These are phyloP conservation scores for Cryptococcus amylolentus DNA, from an alignment of 1,284 basidiomycete genomes.

Conservation along the genomic window DNA sequence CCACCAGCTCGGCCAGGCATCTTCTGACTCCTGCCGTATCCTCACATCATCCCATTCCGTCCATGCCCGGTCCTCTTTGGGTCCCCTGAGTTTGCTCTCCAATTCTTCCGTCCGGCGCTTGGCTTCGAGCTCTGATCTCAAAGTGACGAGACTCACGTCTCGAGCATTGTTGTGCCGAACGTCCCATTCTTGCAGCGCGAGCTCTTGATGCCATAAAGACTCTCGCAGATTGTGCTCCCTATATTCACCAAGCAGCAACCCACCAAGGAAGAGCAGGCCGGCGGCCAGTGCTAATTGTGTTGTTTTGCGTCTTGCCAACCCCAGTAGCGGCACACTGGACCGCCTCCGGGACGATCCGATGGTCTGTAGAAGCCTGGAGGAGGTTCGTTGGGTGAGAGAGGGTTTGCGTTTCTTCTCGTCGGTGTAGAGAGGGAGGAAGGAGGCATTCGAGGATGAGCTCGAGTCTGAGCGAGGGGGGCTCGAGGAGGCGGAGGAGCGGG, in stretches of 20 bases:
- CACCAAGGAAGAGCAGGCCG: conserved; percentile 6
- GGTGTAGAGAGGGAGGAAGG: neutral
- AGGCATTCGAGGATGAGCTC: neutral
- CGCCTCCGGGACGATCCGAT: conserved; percentile 2
- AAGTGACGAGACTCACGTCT: conserved; percentile 5
- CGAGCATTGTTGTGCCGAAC: conserved; percentile 2
- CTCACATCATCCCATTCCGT: conserved; percentile 13
- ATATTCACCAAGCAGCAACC: conserved; percentile 8
- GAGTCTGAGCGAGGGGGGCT: neutral
- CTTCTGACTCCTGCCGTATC: conserved; percentile 10
- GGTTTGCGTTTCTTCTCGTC: neutral
- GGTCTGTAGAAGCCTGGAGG: neutral
- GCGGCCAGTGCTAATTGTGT: conserved; percentile 8
- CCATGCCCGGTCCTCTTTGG: conserved; percentile 7
- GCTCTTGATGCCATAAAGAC: conserved; percentile 7
- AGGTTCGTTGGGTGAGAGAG: neutral
- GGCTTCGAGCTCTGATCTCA: conserved; percentile 11
- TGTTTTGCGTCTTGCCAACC: conserved; percentile 12
- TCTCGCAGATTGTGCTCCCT: conserved; percentile 4
- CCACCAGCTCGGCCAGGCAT: conserved; percentile 41
- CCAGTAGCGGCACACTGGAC: conserved; percentile 11
- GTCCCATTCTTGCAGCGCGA: conserved; percentile 12
- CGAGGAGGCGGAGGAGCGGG: neutral
- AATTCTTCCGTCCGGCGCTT: conserved; percentile 10
- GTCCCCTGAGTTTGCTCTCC: conserved; percentile 2